These are phyloP conservation scores for Solanum tarapatanum DNA, from an alignment of 257 asterid genomes.

Conservation along the genomic window DNA sequence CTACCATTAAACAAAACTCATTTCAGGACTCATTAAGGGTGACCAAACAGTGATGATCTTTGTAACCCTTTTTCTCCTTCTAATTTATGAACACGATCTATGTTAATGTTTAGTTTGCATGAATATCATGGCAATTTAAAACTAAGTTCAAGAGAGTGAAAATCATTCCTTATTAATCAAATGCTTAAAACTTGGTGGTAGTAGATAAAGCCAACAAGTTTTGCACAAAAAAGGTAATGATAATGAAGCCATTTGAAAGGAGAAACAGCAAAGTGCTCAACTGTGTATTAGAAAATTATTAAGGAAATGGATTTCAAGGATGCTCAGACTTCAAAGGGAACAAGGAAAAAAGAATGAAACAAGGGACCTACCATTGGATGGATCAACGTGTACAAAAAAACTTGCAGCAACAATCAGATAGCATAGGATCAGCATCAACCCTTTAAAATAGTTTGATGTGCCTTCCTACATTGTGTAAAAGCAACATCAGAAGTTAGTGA, in stretches of 20 bases:
- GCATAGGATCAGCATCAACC: slow-evolving; percentile 48
- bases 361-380: slow-evolving; percentile 39
- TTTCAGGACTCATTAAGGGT: not conserved
- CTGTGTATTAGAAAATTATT: not conserved
- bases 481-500: not conserved
- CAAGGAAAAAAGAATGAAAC: not conserved
- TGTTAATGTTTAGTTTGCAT: not conserved
- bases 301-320: not conserved
- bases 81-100: not conserved
- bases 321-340: not conserved
- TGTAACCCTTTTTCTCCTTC: not conserved
- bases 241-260: not conserved
- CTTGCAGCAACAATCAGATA: slow-evolving; percentile 58
- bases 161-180: not conserved
- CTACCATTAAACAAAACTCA: not conserved
- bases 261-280: not conserved
- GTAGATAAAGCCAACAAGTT: not conserved
- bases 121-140: not conserved
- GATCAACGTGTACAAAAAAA: slow-evolving; percentile 38
- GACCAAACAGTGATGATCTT: not conserved
- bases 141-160: not conserved
- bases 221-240: not conserved
- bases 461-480: slow-evolving; percentile 34
- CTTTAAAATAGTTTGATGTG: slow-evolving; percentile 45
- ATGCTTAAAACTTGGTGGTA: not conserved